These are phyloP conservation scores for Xylaria venustula DNA, from an alignment of 495 filamentous ascomycete genomes.

Conservation along the genomic window DNA sequence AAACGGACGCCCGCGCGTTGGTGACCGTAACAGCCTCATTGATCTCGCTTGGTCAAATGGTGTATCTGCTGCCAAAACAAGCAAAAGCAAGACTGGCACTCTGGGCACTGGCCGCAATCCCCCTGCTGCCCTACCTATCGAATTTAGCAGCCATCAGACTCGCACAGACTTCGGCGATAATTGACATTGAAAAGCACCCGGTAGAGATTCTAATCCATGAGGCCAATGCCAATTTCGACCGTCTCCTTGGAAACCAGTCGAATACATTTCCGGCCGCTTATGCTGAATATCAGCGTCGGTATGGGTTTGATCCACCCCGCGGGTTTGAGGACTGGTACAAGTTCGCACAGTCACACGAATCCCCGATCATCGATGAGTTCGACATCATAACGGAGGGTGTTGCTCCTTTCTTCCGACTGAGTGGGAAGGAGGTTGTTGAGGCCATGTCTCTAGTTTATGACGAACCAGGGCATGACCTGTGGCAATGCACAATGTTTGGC, in stretches of 20 bases:
- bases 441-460: constrained; percentile 11
- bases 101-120: constrained; percentile 17
- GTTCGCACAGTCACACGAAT: constrained; percentile 56
- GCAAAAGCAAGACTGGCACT: constrained; percentile 12
- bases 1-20: constrained; percentile 15
- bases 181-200: constrained; percentile 37
- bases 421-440: constrained; percentile 22
- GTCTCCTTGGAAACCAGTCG: constrained; percentile 44
- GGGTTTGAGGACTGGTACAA: constrained; percentile 65
- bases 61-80: constrained; percentile 23
- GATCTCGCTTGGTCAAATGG: constrained; percentile 17
- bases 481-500: constrained; percentile 25
- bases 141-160: constrained; percentile 13
- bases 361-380: constrained; percentile 71
- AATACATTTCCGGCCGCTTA: constrained; percentile 39
- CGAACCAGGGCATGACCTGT: constrained; percentile 20
- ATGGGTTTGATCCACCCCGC: constrained; percentile 53
- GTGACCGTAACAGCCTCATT: constrained; percentile 18
- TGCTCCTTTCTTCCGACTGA: constrained; percentile 25
- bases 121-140: constrained; percentile 19
- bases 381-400: constrained; percentile 44
- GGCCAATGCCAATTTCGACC: constrained; percentile 38
- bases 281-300: constrained; percentile 53
- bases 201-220: constrained; percentile 42
- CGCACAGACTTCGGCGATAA: neutral